Evolutionary conservation across 164 flowering plant species (phyloP).

Genomic region (Paratinospora sagittata): DNA sequence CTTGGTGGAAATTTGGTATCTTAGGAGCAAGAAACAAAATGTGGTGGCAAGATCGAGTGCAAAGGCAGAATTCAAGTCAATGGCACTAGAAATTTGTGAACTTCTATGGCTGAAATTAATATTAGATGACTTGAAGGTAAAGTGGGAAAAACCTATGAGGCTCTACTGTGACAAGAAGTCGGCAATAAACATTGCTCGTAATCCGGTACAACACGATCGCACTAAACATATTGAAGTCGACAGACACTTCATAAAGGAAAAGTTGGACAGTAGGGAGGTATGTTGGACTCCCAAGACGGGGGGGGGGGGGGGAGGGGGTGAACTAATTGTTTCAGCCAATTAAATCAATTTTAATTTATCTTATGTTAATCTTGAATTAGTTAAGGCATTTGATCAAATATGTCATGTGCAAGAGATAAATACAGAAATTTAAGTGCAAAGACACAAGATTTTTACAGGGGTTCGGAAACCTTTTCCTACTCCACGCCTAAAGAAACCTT

Average conservation of each 20-base stretch:
- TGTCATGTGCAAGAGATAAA: no score
- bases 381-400: no score
- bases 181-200: not conserved
- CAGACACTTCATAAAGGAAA: slow-evolving; percentile 6
- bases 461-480: no score
- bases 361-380: no score
- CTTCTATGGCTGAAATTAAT: not conserved
- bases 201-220: not conserved
- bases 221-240: slow-evolving; percentile 4
- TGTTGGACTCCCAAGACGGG: no score
- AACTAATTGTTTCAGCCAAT: no score
- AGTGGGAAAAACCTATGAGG: not conserved
- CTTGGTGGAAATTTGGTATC: not conserved
- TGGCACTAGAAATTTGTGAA: slow-evolving; percentile 4
- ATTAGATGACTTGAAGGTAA: not conserved
- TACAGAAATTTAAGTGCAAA: no score
- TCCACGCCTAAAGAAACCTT: no score
- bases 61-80: not conserved
- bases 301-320: no score
- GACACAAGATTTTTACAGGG: no score
- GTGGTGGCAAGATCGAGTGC: slow-evolving; percentile 7
- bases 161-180: slow-evolving; percentile 1
- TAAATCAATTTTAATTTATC: no score
- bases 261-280: not conserved
- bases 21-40: not conserved